These are phyloP conservation scores for Isochrysis galbana DNA, from an alignment of 78 protist genomes.

Conservation along the genomic window DNA sequence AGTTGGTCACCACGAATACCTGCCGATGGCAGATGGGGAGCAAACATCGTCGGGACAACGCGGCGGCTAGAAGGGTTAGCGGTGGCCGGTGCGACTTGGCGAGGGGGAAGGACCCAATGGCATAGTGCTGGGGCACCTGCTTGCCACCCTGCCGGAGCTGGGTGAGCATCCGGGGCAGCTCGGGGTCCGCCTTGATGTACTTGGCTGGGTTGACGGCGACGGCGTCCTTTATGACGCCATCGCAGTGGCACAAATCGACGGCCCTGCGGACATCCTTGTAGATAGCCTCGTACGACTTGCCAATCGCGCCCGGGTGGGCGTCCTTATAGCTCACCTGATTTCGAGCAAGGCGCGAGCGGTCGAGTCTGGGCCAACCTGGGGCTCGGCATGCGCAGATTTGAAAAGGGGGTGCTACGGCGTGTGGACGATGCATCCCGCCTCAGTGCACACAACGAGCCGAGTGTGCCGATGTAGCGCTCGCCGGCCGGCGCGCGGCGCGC, in stretches of 20 bases:
- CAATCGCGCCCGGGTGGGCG: not conserved
- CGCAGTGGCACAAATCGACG: constrained; percentile 50
- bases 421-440: too few species aligned
- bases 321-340: not conserved
- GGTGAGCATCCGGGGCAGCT: not conserved
- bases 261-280: constrained; percentile 34
- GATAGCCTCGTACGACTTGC: constrained; percentile 27
- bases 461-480: too few species aligned
- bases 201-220: not conserved
- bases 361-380: too few species aligned
- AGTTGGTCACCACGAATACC: constrained; percentile 47
- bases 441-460: too few species aligned
- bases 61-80: not conserved
- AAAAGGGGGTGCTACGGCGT: too few species aligned
- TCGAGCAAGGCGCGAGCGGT: too few species aligned
- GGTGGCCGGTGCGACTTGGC: not conserved
- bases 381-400: too few species aligned
- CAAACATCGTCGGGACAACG: not conserved
- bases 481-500: too few species aligned
- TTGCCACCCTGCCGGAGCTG: not conserved
- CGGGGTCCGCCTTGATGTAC: not conserved
- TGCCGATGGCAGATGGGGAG: not conserved
- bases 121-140: not conserved
- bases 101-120: too few species aligned
- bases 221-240: constrained; percentile 19